Percentiles rank a stretch among this genome's conserved stretches.
These are phyloP conservation scores for Pugionium dolabratum DNA, from an alignment of 345 rosid species.

Conservation along the genomic window DNA sequence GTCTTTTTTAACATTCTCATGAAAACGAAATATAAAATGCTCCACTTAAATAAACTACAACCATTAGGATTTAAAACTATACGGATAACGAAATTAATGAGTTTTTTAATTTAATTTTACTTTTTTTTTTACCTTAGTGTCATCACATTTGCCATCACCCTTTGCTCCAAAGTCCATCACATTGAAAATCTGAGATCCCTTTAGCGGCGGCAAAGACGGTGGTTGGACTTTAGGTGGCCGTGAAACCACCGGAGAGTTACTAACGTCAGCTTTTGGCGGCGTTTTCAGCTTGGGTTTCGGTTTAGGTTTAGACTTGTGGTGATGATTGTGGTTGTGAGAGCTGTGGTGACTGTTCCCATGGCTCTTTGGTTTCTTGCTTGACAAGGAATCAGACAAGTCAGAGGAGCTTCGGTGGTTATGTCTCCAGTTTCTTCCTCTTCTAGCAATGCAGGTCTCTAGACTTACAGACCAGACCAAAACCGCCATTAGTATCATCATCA, in stretches of 20 bases:
- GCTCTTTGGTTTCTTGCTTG: slow-evolving; percentile 57
- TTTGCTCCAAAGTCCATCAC: slow-evolving; percentile 86
- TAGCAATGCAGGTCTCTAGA: slow-evolving; percentile 73
- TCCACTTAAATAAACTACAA: slow-evolving; percentile 23
- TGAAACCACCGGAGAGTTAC: slow-evolving; percentile 38
- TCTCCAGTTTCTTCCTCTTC: slow-evolving; percentile 86
- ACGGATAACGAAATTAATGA: slow-evolving; percentile 24
- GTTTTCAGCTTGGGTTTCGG: slow-evolving; percentile 43
- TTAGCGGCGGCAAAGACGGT: slow-evolving; percentile 43
- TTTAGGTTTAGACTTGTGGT: slow-evolving; percentile 49
- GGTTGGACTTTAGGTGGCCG: slow-evolving; percentile 44
- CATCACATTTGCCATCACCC: slow-evolving; percentile 85
- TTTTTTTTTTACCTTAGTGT: slow-evolving; percentile 63
- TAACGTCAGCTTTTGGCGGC: slow-evolving; percentile 28
- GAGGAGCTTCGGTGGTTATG: slow-evolving; percentile 44
- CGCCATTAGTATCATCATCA: slow-evolving; percentile 57
- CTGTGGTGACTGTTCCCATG: slow-evolving; percentile 42
- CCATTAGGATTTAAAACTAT: slow-evolving; percentile 17
- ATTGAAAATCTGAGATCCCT: slow-evolving; percentile 48
- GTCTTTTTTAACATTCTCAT: slow-evolving; percentile 7
- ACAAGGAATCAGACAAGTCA: slow-evolving; percentile 47
- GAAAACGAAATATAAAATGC: slow-evolving; percentile 31
- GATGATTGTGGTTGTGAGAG: slow-evolving; percentile 32
- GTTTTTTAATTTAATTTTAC: neutral
- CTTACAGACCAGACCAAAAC: slow-evolving; percentile 67